Percentiles rank a stretch among this genome's conserved stretches.
phyloP scores from a whole-genome alignment of 805 yeast genomes.

The Candida methanosorbosa region DNA sequence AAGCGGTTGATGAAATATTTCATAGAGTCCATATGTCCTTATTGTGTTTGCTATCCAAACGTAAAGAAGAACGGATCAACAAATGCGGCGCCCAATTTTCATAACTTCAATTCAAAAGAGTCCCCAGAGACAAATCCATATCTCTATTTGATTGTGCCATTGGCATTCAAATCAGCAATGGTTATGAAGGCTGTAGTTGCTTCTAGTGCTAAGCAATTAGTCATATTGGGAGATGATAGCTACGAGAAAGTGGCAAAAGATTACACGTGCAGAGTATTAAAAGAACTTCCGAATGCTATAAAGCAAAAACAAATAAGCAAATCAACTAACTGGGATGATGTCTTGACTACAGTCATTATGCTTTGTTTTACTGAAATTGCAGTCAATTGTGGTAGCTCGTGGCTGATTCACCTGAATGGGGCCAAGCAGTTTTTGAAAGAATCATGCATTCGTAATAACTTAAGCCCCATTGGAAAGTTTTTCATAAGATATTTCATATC shows the following conservation, averaged over 20 bases:
- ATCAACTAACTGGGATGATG: slow-evolving; percentile 29
- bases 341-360: slow-evolving; percentile 29
- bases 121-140: slow-evolving; percentile 27
- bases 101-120: neutral
- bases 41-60: slow-evolving; percentile 29
- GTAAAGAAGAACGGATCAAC: slow-evolving; percentile 1
- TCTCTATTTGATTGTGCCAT: slow-evolving; percentile 27
- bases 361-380: slow-evolving; percentile 34
- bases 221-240: slow-evolving; percentile 18
- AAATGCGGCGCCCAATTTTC: no score
- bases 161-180: slow-evolving; percentile 23
- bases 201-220: slow-evolving; percentile 27
- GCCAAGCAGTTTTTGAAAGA: slow-evolving; percentile 28
- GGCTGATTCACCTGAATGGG: slow-evolving; percentile 29
- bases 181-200: slow-evolving; percentile 28
- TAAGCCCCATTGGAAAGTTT: slow-evolving; percentile 26
- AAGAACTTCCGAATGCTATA: slow-evolving; percentile 23
- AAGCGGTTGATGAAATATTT: slow-evolving; percentile 23
- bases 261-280: slow-evolving; percentile 21
- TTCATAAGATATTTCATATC: slow-evolving; percentile 29
- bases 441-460: slow-evolving; percentile 14
- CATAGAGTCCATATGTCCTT: slow-evolving; percentile 27
- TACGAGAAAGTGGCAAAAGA: slow-evolving; percentile 19
- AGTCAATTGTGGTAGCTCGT: slow-evolving; percentile 28
- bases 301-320: slow-evolving; percentile 14